These are phyloP conservation scores for Poa pratensis DNA, from an alignment of 176 grass and related monocot genomes.

Conservation along the genomic window DNA sequence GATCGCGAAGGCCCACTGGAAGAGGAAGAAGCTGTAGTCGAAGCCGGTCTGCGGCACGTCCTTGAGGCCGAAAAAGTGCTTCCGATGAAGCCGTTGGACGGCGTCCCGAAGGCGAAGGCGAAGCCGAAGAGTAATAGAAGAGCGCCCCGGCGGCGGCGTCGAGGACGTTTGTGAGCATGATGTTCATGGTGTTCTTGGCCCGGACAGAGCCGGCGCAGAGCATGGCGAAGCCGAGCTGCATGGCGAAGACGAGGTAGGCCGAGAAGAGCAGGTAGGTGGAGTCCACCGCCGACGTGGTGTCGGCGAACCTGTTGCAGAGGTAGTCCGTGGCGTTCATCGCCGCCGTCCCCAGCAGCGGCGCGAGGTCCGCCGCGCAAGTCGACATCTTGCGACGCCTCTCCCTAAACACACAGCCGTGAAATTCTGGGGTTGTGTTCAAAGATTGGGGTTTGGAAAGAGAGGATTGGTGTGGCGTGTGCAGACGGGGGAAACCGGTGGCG, in stretches of 20 bases:
- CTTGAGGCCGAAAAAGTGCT: conserved; percentile 90
- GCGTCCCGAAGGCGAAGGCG: conserved; percentile 88
- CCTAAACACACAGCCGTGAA: neutral
- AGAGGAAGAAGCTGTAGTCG: conserved; percentile 87
- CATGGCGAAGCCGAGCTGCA: conserved; percentile 99
- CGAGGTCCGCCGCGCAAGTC: conserved; percentile 68
- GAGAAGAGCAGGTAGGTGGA: conserved; percentile 98
- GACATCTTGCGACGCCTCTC: conserved; percentile 46
- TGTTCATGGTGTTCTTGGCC: conserved; percentile 99
- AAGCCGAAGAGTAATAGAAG: conserved; percentile 98
- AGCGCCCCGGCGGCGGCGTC: conserved; percentile 83
- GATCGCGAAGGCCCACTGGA: conserved; percentile 99
- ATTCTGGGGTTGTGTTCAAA: neutral
- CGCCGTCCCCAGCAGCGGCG: conserved; percentile 48
- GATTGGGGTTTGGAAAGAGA: neutral
- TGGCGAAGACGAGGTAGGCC: conserved; percentile 91
- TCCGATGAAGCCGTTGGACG: conserved; percentile 94
- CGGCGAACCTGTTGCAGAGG: conserved; percentile 69
- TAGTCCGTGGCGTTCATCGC: conserved; percentile 66
- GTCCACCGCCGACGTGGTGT: conserved; percentile 76
- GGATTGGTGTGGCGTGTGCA: neutral
- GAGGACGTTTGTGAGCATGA: conserved; percentile 98
- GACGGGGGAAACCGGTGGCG: conserved; percentile 24
- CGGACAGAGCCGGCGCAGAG: conserved; percentile 89
- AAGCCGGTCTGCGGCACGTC: conserved; percentile 63